These are phyloP conservation scores for Limnanthes douglasii DNA, from an alignment of 345 rosid genomes.

Conservation along the genomic window DNA sequence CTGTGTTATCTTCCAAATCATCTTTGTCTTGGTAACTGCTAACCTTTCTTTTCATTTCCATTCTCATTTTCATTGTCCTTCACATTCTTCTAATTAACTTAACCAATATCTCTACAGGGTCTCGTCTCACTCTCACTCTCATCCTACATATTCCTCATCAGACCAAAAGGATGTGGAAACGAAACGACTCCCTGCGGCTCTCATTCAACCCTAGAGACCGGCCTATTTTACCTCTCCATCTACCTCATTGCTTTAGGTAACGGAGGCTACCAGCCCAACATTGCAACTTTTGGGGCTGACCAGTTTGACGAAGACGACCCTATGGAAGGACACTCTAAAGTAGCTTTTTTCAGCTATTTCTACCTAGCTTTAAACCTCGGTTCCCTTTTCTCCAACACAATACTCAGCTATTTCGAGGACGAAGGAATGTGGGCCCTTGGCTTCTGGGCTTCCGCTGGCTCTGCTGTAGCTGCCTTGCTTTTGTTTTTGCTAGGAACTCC, in stretches of 20 bases:
- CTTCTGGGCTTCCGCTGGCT: conserved; percentile 84
- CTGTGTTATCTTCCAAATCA: conserved; percentile 87
- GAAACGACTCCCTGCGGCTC: conserved; percentile 47
- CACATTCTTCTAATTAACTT: neutral
- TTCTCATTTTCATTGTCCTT: too few species aligned
- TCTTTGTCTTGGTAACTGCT: conserved; percentile 75
- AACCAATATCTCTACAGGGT: conserved; percentile 31
- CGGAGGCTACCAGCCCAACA: conserved; percentile 98
- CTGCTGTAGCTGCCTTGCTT: conserved; percentile 62
- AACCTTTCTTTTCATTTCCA: too few species aligned
- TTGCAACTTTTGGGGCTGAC: conserved; percentile 93
- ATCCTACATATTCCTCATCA: conserved; percentile 53
- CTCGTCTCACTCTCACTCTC: conserved; percentile 57
- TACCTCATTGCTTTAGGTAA: conserved; percentile 85
- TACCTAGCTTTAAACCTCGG: conserved; percentile 91
- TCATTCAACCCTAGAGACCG: conserved; percentile 54
- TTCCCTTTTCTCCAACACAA: conserved; percentile 89
- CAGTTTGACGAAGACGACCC: conserved; percentile 92
- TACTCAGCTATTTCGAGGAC: conserved; percentile 82
- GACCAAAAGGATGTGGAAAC: conserved; percentile 80
- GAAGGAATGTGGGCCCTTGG: conserved; percentile 94
- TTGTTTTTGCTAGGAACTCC: conserved; percentile 64
- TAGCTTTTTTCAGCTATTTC: conserved; percentile 93
- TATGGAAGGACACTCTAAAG: conserved; percentile 70
- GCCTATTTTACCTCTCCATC: conserved; percentile 73